A percentile compares a stretch with the other conserved stretches of the same genome.
Conservation (phyloP, 768 basidiomycete genomes). For the Leccinum truebloodii region DNA sequence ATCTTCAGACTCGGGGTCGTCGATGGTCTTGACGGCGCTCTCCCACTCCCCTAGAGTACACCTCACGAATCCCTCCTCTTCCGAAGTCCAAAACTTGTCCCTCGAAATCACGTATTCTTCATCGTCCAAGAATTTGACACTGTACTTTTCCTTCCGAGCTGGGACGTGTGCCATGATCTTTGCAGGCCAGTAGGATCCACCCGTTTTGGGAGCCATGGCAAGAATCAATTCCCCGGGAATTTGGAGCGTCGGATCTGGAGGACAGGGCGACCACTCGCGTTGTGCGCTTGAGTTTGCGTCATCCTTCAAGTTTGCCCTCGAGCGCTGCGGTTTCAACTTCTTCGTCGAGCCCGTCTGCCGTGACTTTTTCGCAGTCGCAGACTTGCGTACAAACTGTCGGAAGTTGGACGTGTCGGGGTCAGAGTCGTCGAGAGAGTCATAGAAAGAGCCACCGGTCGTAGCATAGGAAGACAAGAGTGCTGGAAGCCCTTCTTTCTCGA, state of each 20-base stretch:
- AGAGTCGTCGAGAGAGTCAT: conserved; percentile 30
- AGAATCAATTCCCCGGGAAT: conserved; percentile 73
- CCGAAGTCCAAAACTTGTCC: conserved; percentile 56
- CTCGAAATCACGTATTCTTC: conserved; percentile 42
- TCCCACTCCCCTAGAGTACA: conserved; percentile 65
- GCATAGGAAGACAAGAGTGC: conserved; percentile 37
- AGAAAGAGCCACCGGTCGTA: conserved; percentile 19
- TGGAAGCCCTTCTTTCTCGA: conserved; percentile 52
- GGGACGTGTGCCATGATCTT: conserved; percentile 51
- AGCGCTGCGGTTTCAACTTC: conserved; percentile 19
- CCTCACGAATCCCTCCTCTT: conserved; percentile 59
- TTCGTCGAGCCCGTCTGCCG: conserved; percentile 11
- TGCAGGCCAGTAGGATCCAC: conserved; percentile 65
- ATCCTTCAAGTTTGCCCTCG: conserved; percentile 20
- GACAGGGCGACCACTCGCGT: conserved; percentile 40
- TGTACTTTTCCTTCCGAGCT: conserved; percentile 47
- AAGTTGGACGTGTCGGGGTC: conserved; percentile 20
- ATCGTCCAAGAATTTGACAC: conserved; percentile 60
- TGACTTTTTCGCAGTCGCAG: conserved; percentile 8
- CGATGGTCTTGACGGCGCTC: conserved; percentile 38
- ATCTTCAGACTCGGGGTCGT: conserved; percentile 32
- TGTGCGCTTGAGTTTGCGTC: conserved; percentile 9
- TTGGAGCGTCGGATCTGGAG: conserved; percentile 47
- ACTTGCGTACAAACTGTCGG: conserved; percentile 4
- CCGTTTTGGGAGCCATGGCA: conserved; percentile 39